Evolutionary conservation across 2,329 filamentous ascomycete genomes (phyloP).

Genomic region (Mariannaea elegans): DNA sequence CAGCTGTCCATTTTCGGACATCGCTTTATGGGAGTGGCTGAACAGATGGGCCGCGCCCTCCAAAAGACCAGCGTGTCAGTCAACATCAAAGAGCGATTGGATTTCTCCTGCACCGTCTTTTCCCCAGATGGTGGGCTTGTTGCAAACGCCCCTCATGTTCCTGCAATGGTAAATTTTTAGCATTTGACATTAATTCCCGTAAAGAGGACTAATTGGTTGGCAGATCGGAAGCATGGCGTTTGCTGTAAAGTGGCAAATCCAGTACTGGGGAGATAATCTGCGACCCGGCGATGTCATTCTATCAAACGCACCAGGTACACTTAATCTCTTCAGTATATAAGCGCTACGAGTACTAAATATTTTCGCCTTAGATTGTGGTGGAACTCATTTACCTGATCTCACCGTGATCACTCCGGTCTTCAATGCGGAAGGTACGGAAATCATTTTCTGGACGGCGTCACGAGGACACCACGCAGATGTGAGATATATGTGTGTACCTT

Average conservation of each 20-base stretch:
- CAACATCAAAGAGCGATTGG: slow-evolving; percentile 82
- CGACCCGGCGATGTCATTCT: slow-evolving; percentile 81
- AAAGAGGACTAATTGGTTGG: not conserved
- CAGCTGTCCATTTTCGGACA: slow-evolving; percentile 81
- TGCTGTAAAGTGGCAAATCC: slow-evolving; percentile 77
- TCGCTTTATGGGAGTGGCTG: slow-evolving; percentile 84
- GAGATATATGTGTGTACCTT: not conserved
- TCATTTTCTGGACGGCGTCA: slow-evolving; percentile 82
- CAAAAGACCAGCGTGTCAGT: slow-evolving; percentile 83
- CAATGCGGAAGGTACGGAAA: slow-evolving; percentile 66
- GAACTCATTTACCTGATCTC: slow-evolving; percentile 82
- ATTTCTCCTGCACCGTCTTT: slow-evolving; percentile 83
- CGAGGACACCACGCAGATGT: slow-evolving; percentile 80
- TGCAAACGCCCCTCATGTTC: slow-evolving; percentile 80
- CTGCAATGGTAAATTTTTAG: slow-evolving; percentile 43
- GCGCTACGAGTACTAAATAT: not conserved
- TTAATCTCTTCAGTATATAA: not conserved
- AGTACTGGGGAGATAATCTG: slow-evolving; percentile 79
- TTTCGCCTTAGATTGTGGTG: slow-evolving; percentile 67
- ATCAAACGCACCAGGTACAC: slow-evolving; percentile 72
- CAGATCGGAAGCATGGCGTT: slow-evolving; percentile 86
- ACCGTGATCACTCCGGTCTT: slow-evolving; percentile 83
- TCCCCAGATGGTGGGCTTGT: slow-evolving; percentile 78
- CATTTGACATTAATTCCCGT: too few relatives aligned
- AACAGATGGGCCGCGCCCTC: slow-evolving; percentile 81